Base-by-base conservation (phyloP, 129 eudicot species). In the Glebionis coronaria region DNA sequence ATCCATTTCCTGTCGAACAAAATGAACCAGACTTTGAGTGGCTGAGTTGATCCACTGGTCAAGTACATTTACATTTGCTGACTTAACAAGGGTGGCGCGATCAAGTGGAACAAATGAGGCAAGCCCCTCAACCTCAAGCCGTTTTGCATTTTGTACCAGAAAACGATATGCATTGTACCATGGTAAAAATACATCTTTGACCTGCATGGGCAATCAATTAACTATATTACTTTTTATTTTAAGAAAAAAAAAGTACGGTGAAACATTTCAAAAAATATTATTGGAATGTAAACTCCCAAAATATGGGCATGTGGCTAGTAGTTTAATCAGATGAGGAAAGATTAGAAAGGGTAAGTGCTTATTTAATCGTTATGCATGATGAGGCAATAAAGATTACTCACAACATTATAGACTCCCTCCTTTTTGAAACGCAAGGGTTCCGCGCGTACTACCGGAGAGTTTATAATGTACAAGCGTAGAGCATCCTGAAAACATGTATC, bases 111-210 rank as follows among this genome's bases (percentile, higher is more conserved):
- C 56, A 59, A 90, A 90, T 2, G 76, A 74, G 51, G 79, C 89
- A 65, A 84, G 90, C 31, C 95, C 95, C 62, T 90, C 95, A 20
- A 87, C 76, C 73, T 90, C 97, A 35, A 90, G 85, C 59, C 97
- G 78, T 71, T 87, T 90, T 27, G 95, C 84, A 72, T 90, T 90
- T 74, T 90, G 97, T 31, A 90, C 87, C 21, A 90, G 88, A 46
- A 90, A 90, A 68, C 97, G 87, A 71, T 90, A 90, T 5, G 97
- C 97, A 76, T 90, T 90, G 79, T 90, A 90, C 97, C 97, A 90
- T 44, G 97, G 97, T 61, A 90, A 73, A 73, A 86, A 90, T 8
- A 90, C 97, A 80, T 90, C 95, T 82, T 81, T 86, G 46, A 85
- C 87, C 92, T 85, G 85, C 67, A 62, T 45, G 29, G 51, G 56